Percentiles rank a stretch among this genome's conserved stretches.
phyloP scores from a whole-genome alignment of 371 early-diverging fungal genomes.

The Umbelopsis sp. region DNA sequence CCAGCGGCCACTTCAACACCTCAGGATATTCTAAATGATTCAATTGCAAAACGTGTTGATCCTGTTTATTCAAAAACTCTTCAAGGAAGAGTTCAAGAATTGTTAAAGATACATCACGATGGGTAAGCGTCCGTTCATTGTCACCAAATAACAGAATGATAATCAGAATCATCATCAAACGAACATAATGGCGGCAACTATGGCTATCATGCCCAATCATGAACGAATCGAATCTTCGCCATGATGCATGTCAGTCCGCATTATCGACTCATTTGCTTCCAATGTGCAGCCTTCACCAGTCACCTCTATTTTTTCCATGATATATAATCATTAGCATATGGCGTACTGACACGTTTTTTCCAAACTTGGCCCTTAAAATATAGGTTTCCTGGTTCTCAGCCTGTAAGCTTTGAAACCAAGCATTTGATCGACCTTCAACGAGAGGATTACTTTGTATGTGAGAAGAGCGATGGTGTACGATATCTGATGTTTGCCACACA shows the following conservation, averaged over 20 bases:
- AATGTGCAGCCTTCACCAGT: background rate
- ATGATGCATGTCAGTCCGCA: background rate
- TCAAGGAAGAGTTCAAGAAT: constrained; percentile 44
- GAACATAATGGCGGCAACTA: background rate
- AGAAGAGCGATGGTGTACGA: constrained; percentile 90
- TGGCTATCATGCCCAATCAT: background rate
- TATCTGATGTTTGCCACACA: constrained; percentile 68
- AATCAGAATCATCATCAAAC: background rate
- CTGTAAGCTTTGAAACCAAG: constrained; percentile 71
- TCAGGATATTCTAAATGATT: constrained; percentile 11
- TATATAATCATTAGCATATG: background rate
- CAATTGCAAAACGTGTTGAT: constrained; percentile 56
- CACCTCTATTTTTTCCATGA: background rate
- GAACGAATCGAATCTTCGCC: background rate
- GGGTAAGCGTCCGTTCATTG: constrained; percentile 34
- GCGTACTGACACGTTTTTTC: background rate
- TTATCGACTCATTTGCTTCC: background rate
- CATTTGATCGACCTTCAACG: constrained; percentile 70
- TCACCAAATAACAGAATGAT: background rate
- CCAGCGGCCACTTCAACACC: constrained; percentile 10
- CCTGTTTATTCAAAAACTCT: constrained; percentile 48
- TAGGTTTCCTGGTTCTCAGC: constrained; percentile 92
- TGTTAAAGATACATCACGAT: constrained; percentile 41
- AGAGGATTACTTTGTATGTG: constrained; percentile 89
- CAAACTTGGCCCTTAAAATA: background rate